Base-by-base conservation (phyloP, 352 stramenopile species). In the Pythium diclinum region DNA sequence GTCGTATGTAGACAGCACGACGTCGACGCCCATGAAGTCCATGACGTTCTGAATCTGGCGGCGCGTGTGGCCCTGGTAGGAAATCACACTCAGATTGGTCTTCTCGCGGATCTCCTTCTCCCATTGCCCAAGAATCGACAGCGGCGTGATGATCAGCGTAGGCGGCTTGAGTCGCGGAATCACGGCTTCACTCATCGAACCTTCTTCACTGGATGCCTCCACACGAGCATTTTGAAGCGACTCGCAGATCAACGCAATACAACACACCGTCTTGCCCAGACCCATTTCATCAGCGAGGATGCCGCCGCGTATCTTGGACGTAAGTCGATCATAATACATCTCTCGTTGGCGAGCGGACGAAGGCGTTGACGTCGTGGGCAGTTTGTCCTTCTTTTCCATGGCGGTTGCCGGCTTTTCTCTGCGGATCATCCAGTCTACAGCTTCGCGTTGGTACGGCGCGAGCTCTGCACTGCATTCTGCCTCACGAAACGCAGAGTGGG, bases 221-320 rank as follows among this genome's bases (percentile, higher is more conserved):
- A 78, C 65, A 49, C 76, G 83, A 25, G 71, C 72, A 40, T 74
- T 72, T 48, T 78, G 72, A 7, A 91, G 61, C 34, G 78, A 89
- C 66, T 88, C 76, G 59, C 79, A 88, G 40, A 93, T 86, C 21
- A 94, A 69, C 14, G 83, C 83, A 28, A 97, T 79, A 23, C 87
- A 93, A 52, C 87, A 92, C 2, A 98, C 78, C 0, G 95, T 98
- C 65, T 96, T 96, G 14, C 89, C 89, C 25, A 97, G 67, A 0
- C 88, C 89, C 88, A 96, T 95, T 55, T 96, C 88, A 71, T 97
- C 89, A 2, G 86, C 87, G 7, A 97, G 63, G 19, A 97, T 84
- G 14, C 89, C 89, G 7, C 89, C 89, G 8, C 75, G 77, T n/a
- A 87, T 68, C 34, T 61, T 64, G 8, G 58, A 47, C 11, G 65